Base-by-base conservation (phyloP, 345 rosid genomes). In the Eutrema japonicum region DNA sequence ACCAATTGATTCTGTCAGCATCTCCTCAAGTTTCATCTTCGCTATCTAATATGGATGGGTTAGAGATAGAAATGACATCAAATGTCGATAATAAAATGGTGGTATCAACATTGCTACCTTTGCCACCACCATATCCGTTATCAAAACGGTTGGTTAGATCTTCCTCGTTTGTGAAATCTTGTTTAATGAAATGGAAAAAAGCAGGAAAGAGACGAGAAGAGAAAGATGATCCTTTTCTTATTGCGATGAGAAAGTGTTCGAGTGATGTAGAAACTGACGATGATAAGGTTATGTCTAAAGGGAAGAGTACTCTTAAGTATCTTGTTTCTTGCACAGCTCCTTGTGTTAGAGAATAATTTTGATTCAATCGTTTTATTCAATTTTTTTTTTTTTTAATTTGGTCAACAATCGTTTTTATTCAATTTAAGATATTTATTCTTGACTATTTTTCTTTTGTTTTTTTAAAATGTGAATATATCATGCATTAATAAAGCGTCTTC, bases 251-350 rank as follows among this genome's bases (percentile, higher is more conserved):
- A 33, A 75, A 68, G 10, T 43, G 64, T 51, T 43, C 56, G 33
- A 33, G 36, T 42, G 48, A 42, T 51, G 26, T 51, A 4, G 7
- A 51, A 9, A 14, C 29, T 48, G 52, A 48, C 27, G 27, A 38
- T 65, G 42, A 12, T 32, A 58, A 40, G 47, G 47, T 30, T 57
- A 10, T 57, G 22, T 48, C 30, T 40, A 58, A 41, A 66, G 46
- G 52, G 6, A 66, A 49, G 10, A 66, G 49, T 40, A 59, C 30
- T 18, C 33, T 68, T 8, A 68, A 43, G 18, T 26, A 56, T 22
- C 32, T 75, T n/a, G 53, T 75, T 51, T 59, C 68, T 75, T 59
- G 73, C 63, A 51, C 42, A 59, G 54, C 47, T 67, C 68, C 68
- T 59, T 7, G 63, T 51, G 56, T 67, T 51, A 59, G 27, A 35